These are phyloP conservation scores for Myxozyma melibiosi DNA, from an alignment of 805 yeast species.

Conservation along the genomic window DNA sequence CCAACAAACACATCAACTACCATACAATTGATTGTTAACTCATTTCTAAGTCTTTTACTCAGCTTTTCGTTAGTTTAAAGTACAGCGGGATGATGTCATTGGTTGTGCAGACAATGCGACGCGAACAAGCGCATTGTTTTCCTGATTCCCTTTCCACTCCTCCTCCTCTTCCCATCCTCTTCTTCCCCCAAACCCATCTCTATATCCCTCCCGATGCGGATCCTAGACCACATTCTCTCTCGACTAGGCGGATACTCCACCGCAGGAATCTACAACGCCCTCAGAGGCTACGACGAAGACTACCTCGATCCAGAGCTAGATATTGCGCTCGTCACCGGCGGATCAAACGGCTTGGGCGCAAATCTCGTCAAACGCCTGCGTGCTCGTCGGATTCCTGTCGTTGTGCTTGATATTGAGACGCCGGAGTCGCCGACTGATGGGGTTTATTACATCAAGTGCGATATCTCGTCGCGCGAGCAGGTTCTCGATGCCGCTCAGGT, in stretches of 20 bases:
- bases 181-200: neutral
- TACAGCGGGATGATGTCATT: too few relatives aligned
- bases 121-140: too few relatives aligned
- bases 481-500: constrained; percentile 48
- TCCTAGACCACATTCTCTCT: constrained; percentile 15
- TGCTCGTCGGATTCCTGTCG: constrained; percentile 53
- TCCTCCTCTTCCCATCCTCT: neutral
- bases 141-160: too few relatives aligned
- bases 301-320: constrained; percentile 45
- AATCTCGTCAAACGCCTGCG: constrained; percentile 57
- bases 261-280: constrained; percentile 15
- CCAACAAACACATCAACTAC: too few relatives aligned
- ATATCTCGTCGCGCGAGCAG: constrained; percentile 58
- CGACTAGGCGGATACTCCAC: constrained; percentile 17
- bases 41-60: too few relatives aligned
- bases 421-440: constrained; percentile 43
- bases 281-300: constrained; percentile 23
- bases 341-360: constrained; percentile 74
- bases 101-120: too few relatives aligned
- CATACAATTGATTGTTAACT: too few relatives aligned
- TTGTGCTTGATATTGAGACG: constrained; percentile 61
- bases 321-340: constrained; percentile 80
- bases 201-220: neutral
- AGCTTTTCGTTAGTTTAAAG: too few relatives aligned
- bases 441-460: constrained; percentile 65